Evolutionary conservation across 352 stramenopile species (phyloP).

Genomic region (Phytophthora podocarpi): DNA sequence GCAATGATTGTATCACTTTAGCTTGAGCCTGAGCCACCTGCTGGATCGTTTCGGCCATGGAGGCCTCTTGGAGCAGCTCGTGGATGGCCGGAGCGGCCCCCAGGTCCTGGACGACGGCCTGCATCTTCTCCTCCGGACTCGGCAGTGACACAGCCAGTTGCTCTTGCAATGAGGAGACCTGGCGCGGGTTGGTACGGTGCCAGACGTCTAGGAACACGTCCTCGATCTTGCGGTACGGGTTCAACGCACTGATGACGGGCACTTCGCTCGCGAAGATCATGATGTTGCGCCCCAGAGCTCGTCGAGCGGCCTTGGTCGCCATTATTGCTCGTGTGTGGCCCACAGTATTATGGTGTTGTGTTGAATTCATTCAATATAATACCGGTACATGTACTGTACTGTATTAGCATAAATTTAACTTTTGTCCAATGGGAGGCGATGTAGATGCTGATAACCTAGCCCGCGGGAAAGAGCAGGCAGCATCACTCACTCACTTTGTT

Average conservation of each 20-base stretch:
- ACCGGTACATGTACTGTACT: too few species aligned
- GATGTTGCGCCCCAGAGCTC: constrained; percentile 46
- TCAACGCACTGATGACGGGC: constrained; percentile 80
- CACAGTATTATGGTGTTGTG: too few species aligned
- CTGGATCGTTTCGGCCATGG: constrained; percentile 49
- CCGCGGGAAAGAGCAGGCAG: too few species aligned
- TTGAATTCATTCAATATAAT: too few species aligned
- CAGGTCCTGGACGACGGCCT: constrained; percentile 59
- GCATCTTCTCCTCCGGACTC: constrained; percentile 61
- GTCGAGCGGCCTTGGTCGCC: constrained; percentile 9
- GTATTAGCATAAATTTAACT: too few species aligned
- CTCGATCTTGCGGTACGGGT: constrained; percentile 85
- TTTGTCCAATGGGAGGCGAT: too few species aligned
- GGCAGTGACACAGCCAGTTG: constrained; percentile 50
- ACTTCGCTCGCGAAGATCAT: constrained; percentile 89
- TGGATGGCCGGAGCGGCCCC: constrained; percentile 56
- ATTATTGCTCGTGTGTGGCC: too few species aligned
- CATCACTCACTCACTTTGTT: too few species aligned
- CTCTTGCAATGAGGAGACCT: constrained; percentile 54
- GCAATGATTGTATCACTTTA: constrained; percentile 58
- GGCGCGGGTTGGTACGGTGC: constrained; percentile 77
- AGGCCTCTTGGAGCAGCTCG: constrained; percentile 60
- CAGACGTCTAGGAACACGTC: constrained; percentile 83
- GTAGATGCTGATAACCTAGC: too few species aligned
- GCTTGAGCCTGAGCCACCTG: constrained; percentile 44